Evolutionary conservation across 495 filamentous ascomycete genomes (phyloP).

Genomic region (Penicillium lividum): DNA sequence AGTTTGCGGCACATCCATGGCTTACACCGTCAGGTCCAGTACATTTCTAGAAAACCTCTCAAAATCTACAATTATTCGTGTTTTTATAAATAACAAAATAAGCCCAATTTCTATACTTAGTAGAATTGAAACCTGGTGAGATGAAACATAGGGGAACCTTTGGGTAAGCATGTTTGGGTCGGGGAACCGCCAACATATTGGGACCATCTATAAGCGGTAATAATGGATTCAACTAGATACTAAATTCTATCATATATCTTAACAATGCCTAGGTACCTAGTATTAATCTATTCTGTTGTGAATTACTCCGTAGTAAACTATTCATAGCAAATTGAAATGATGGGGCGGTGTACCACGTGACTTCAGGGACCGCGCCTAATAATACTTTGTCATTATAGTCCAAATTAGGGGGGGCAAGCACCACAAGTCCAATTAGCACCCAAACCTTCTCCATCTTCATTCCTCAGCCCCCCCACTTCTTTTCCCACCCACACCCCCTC

Average conservation of each 20-base stretch:
- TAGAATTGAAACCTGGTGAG: not conserved
- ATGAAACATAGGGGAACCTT: not conserved
- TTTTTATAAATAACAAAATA: no score
- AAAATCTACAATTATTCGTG: no score
- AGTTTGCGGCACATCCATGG: not conserved
- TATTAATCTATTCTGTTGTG: not conserved
- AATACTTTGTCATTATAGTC: not conserved
- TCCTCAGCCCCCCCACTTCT: constrained; percentile 23
- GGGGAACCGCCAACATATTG: not conserved
- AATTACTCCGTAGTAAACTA: not conserved
- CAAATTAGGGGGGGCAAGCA: constrained; percentile 3
- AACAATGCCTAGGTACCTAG: not conserved
- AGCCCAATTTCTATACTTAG: no score
- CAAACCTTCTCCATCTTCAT: constrained; percentile 24
- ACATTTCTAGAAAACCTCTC: no score
- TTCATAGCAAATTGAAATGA: not conserved
- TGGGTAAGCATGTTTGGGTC: not conserved
- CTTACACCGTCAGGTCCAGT: not conserved
- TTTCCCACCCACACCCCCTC: constrained; percentile 10
- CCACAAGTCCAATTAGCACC: constrained; percentile 8
- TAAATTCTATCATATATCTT: no score
- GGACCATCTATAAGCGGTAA: not conserved
- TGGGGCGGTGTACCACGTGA: constrained; percentile 8
- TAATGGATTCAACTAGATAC: no score
- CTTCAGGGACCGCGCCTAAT: constrained; percentile 4